phyloP scores from a whole-genome alignment of 345 rosid genomes.

The Physaria fendleri region DNA sequence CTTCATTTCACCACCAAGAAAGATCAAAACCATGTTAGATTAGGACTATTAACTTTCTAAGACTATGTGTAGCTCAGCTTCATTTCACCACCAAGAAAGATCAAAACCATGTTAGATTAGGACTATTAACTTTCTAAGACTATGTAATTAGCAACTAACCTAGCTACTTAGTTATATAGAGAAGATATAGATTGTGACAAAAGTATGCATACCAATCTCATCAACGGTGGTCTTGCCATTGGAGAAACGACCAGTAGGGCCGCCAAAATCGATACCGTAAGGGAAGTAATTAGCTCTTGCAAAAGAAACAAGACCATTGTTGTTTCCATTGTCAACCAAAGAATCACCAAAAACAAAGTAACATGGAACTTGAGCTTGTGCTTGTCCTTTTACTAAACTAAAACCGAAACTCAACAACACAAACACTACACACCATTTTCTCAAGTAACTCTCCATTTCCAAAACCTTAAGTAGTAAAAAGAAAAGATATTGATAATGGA shows the following conservation, averaged over 20 bases:
- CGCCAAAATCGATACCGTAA: slow-evolving; percentile 78
- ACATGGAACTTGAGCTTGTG: slow-evolving; percentile 55
- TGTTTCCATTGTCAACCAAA: slow-evolving; percentile 89
- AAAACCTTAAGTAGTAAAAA: neutral
- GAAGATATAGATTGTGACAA: neutral
- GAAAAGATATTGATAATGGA: slow-evolving; percentile 3
- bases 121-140: neutral
- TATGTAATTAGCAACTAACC: neutral
- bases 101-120: neutral
- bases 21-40: neutral
- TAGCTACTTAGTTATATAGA: neutral
- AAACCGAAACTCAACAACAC: slow-evolving; percentile 22
- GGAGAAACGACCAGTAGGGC: slow-evolving; percentile 80
- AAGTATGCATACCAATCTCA: slow-evolving; percentile 42
- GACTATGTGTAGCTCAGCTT: slow-evolving; percentile 53
- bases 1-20: slow-evolving; percentile 32
- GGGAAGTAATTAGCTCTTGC: slow-evolving; percentile 79
- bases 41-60: neutral
- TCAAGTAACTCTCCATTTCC: slow-evolving; percentile 28
- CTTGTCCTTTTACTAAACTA: slow-evolving; percentile 18
- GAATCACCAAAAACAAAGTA: slow-evolving; percentile 89
- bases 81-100: slow-evolving; percentile 9
- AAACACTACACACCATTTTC: slow-evolving; percentile 18
- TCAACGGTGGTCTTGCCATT: slow-evolving; percentile 85
- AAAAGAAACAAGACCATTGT: slow-evolving; percentile 57